phyloP scores from a whole-genome alignment of 2,329 filamentous ascomycete species.

The Ophiostoma ips region DNA sequence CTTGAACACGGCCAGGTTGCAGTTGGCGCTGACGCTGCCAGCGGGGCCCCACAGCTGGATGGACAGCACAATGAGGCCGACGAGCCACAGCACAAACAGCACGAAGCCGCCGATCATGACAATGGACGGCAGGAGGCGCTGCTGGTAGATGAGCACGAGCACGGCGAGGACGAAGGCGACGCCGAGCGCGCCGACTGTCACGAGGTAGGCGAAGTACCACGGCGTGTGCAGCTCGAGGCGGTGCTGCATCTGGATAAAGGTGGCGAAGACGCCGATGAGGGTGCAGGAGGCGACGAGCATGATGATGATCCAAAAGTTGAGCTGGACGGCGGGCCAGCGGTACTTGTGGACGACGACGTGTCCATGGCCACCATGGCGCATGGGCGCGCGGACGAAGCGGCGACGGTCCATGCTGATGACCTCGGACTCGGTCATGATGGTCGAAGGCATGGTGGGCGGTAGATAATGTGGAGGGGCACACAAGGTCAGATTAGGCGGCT shows the following conservation, averaged over 20 bases:
- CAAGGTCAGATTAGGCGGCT: no score
- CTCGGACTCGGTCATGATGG: constrained; percentile 27
- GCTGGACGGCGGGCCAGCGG: constrained; percentile 54
- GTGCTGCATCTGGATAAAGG: constrained; percentile 44
- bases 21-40: constrained; percentile 45
- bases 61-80: constrained; percentile 46
- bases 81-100: constrained; percentile 53
- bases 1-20: constrained; percentile 43
- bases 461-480: no score
- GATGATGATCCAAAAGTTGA: constrained; percentile 54
- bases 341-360: constrained; percentile 36
- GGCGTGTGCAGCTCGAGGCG: constrained; percentile 41
- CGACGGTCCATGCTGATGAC: background rate
- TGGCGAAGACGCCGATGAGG: constrained; percentile 47
- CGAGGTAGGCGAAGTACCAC: constrained; percentile 57
- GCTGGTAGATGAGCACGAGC: constrained; percentile 47
- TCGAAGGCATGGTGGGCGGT: constrained; percentile 23
- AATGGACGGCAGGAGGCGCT: constrained; percentile 45
- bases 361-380: no score
- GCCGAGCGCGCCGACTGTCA: constrained; percentile 43
- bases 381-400: background rate
- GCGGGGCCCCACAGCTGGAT: constrained; percentile 50
- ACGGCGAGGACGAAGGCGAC: constrained; percentile 53
- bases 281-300: constrained; percentile 46
- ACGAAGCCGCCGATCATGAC: constrained; percentile 52